Evolutionary conservation across 2,329 filamentous ascomycete species (phyloP).

Genomic region (Tolypocladium ophioglossoides): DNA sequence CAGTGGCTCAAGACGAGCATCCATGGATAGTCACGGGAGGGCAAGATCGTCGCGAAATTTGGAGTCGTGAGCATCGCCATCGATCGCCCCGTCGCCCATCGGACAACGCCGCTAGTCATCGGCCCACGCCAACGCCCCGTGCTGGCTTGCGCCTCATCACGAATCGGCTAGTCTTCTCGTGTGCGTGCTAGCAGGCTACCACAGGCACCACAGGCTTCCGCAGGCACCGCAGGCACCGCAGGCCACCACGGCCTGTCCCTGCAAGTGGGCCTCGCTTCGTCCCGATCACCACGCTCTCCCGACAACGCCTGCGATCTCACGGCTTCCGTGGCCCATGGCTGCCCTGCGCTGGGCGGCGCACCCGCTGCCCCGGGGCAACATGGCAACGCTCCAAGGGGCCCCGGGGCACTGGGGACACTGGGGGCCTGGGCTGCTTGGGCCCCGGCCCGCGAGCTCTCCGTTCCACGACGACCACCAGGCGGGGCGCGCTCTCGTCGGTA

Average conservation of each 20-base stretch:
- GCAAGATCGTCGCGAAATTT: not conserved
- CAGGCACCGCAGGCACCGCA: too few species aligned
- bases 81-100: too few species aligned
- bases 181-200: not conserved
- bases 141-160: not conserved
- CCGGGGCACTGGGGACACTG: not conserved
- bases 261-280: not conserved
- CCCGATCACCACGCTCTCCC: conserved; percentile 3
- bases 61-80: not conserved
- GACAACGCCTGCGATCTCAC: conserved; percentile 4
- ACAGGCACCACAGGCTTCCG: too few species aligned
- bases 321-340: not conserved
- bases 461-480: not conserved
- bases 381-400: not conserved
- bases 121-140: not conserved
- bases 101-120: too few species aligned
- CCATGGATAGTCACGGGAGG: not conserved
- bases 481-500: not conserved
- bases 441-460: not conserved
- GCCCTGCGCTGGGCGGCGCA: not conserved
- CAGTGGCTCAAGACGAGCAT: not conserved
- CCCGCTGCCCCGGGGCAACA: not conserved
- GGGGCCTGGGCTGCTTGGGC: not conserved
- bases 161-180: not conserved
- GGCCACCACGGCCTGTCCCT: too few species aligned